These are phyloP conservation scores for Cercospora nicotianae DNA, from an alignment of 2,329 filamentous ascomycete species.

Conservation along the genomic window DNA sequence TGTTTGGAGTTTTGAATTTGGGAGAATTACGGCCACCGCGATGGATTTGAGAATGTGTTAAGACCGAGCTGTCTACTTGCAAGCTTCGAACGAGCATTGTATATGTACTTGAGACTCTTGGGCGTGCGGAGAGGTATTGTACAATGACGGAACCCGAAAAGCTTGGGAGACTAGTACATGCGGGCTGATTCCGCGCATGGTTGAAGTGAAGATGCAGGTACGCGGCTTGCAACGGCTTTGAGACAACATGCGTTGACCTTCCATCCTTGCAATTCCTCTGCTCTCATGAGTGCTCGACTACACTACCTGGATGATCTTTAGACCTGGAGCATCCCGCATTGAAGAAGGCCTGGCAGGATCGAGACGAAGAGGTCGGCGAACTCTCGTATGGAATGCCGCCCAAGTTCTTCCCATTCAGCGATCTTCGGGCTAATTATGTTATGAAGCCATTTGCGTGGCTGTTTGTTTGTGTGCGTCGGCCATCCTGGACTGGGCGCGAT, in stretches of 20 bases:
- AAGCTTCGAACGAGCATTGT: neutral
- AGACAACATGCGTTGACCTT: neutral
- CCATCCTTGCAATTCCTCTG: neutral
- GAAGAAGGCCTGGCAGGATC: too few relatives aligned
- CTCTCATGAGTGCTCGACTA: neutral
- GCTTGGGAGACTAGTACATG: neutral
- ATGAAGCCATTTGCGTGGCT: too few relatives aligned
- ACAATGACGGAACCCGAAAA: neutral
- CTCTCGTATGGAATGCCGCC: too few relatives aligned
- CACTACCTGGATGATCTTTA: neutral
- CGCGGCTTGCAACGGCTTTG: neutral
- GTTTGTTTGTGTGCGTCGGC: too few relatives aligned
- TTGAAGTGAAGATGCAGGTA: neutral
- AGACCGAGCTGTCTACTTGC: neutral
- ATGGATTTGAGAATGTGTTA: neutral
- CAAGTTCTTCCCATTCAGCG: too few relatives aligned
- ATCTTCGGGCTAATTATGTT: too few relatives aligned
- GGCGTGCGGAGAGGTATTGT: neutral
- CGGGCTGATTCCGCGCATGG: neutral
- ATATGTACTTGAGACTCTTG: neutral
- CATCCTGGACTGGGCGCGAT: too few relatives aligned
- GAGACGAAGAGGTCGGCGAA: too few relatives aligned
- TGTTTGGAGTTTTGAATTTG: neutral
- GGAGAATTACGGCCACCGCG: neutral
- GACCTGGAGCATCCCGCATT: neutral